Evolutionary conservation across 1,284 basidiomycete species (phyloP).

Genomic region (Melampsora occidentalis): DNA sequence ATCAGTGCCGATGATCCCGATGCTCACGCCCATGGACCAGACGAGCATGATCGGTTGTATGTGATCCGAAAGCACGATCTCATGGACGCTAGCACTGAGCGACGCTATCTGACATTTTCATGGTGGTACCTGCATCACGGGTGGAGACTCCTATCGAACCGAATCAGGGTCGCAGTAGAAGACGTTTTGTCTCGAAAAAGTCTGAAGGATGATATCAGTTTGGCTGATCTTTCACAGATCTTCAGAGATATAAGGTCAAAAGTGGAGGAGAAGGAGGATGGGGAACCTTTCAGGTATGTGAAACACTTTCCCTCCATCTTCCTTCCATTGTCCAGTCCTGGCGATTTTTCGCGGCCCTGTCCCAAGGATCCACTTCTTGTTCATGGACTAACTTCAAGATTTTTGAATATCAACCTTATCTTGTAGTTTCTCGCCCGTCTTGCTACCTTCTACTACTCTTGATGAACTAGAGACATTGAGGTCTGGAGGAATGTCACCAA

Average conservation of each 20-base stretch:
- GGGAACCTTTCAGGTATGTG: constrained; percentile 31
- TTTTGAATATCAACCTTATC: background rate
- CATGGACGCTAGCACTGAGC: constrained; percentile 62
- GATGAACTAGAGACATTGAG: constrained; percentile 67
- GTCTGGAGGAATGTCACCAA: constrained; percentile 51
- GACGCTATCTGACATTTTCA: constrained; percentile 74
- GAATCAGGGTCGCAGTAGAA: constrained; percentile 66
- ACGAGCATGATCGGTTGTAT: constrained; percentile 46
- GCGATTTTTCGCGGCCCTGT: background rate
- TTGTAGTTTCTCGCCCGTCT: constrained; percentile 16
- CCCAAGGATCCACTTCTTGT: background rate
- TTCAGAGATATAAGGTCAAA: constrained; percentile 68
- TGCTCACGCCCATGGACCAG: constrained; percentile 11
- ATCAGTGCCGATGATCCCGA: background rate
- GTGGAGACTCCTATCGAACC: constrained; percentile 68
- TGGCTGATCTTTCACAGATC: constrained; percentile 66
- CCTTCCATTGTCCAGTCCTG: background rate
- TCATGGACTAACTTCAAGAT: no score
- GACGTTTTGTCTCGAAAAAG: constrained; percentile 73
- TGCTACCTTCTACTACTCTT: constrained; percentile 62
- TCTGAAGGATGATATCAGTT: constrained; percentile 69
- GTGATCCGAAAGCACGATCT: constrained; percentile 54
- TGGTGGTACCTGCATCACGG: constrained; percentile 85
- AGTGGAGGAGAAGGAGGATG: constrained; percentile 60
- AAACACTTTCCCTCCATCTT: background rate